These are phyloP conservation scores for Cenchrus fungigraminus DNA, from an alignment of 176 grass and related monocot genomes.

Conservation along the genomic window DNA sequence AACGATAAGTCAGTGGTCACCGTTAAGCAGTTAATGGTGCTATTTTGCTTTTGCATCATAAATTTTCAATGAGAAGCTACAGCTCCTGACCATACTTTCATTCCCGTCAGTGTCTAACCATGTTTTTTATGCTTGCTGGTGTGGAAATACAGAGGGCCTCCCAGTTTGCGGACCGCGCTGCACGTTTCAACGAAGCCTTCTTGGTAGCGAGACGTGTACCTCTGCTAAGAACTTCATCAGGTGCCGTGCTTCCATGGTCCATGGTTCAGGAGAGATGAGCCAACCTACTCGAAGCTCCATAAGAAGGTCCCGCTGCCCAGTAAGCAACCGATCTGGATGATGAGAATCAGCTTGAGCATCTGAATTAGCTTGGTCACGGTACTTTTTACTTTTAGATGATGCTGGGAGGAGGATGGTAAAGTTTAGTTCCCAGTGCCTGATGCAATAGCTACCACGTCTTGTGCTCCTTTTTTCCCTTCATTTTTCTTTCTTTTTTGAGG, in stretches of 20 bases:
- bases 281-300: slow-evolving; percentile 5
- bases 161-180: slow-evolving; percentile 52
- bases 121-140: slow-evolving; percentile 5
- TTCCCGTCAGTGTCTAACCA: slow-evolving; percentile 23
- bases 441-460: background rate
- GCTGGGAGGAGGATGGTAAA: background rate
- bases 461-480: background rate
- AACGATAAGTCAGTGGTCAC: background rate
- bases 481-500: background rate
- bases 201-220: slow-evolving; percentile 58
- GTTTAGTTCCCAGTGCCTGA: slow-evolving; percentile 8
- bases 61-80: slow-evolving; percentile 6
- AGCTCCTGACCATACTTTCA: background rate
- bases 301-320: background rate
- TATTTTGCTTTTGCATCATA: slow-evolving; percentile 17
- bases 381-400: background rate
- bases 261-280: slow-evolving; percentile 64
- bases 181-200: slow-evolving; percentile 71
- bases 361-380: background rate
- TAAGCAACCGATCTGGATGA: slow-evolving; percentile 17
- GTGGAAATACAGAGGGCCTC: slow-evolving; percentile 58
- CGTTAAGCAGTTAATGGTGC: background rate
- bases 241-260: slow-evolving; percentile 57
- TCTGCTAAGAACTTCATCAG: slow-evolving; percentile 53
- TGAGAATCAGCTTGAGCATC: slow-evolving; percentile 20